A percentile compares a stretch with the other conserved stretches of the same genome.
Conservation (phyloP, 768 basidiomycete species). For the Baorangia bicolor region DNA sequence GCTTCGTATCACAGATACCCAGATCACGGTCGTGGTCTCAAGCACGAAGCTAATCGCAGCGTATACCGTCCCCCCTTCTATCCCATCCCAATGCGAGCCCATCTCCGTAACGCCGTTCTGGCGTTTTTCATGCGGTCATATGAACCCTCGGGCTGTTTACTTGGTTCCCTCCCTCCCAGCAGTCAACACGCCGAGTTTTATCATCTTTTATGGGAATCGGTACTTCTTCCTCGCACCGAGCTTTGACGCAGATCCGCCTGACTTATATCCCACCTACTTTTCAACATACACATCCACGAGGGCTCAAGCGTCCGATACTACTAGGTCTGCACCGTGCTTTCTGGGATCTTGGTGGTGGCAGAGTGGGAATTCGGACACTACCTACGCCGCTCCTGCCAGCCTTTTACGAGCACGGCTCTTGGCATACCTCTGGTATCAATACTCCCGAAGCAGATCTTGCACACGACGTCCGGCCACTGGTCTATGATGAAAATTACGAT, state of each 20-base stretch:
- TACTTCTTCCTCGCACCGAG: slow-evolving; percentile 7
- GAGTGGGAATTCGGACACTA: no score
- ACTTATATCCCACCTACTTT: no score
- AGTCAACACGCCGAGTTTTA: slow-evolving; percentile 3
- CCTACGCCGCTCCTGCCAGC: not conserved
- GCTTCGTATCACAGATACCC: no score
- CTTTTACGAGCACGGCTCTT: not conserved
- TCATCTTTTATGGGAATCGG: slow-evolving; percentile 5
- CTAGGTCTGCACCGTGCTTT: slow-evolving; percentile 2
- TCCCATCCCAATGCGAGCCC: not conserved
- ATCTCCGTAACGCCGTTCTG: no score
- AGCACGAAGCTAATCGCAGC: no score
- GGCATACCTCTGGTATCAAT: not conserved
- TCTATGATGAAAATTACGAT: not conserved
- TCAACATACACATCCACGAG: no score
- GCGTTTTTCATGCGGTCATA: not conserved
- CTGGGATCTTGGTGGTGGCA: no score
- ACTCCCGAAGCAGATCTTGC: not conserved
- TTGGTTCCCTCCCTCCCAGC: slow-evolving; percentile 9
- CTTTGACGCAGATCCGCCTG: no score
- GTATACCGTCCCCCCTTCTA: no score
- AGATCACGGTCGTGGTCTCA: no score
- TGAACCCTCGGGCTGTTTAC: slow-evolving; percentile 6
- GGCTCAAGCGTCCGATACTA: no score
- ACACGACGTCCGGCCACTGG: not conserved